phyloP scores from a whole-genome alignment of 176 grass and related monocot genomes.

The Thalia dealbata region DNA sequence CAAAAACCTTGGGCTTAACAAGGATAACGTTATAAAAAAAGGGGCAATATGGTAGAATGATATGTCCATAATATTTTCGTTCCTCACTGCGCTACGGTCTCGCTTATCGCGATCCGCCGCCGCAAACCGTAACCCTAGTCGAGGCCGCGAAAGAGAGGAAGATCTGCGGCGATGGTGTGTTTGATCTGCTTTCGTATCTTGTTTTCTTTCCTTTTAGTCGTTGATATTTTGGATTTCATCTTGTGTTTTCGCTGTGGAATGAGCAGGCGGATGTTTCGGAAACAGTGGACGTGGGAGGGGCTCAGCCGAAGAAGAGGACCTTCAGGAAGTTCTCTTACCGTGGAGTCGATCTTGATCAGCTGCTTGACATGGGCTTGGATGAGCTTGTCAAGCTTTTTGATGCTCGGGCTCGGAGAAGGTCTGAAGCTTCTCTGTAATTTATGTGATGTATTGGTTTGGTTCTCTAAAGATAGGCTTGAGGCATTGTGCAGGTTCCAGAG shows the following conservation, averaged over 20 bases:
- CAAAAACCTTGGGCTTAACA: too few relatives aligned
- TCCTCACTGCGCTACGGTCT: too few relatives aligned
- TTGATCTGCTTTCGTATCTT: background rate
- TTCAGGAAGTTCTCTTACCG: slow-evolving; percentile 96
- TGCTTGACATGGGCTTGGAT: slow-evolving; percentile 93
- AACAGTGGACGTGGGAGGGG: slow-evolving; percentile 42
- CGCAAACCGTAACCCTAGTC: background rate
- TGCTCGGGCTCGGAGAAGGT: slow-evolving; percentile 73
- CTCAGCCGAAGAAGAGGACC: slow-evolving; percentile 89
- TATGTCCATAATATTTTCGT: too few relatives aligned
- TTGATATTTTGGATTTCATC: background rate
- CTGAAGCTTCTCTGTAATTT: background rate
- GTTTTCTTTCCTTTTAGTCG: background rate
- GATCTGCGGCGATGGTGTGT: background rate
- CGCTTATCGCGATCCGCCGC: too few relatives aligned
- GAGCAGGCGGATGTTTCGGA: slow-evolving; percentile 41
- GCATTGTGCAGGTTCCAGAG: slow-evolving; percentile 57
- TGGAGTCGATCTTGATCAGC: slow-evolving; percentile 87
- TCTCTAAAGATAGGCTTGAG: background rate
- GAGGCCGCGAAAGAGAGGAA: background rate
- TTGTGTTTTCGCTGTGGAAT: background rate
- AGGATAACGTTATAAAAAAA: too few relatives aligned
- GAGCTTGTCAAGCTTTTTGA: slow-evolving; percentile 89
- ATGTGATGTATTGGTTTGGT: background rate
- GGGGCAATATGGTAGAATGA: too few relatives aligned